Percentiles rank a stretch among this genome's conserved stretches.
These are phyloP conservation scores for Nothophoma quercina DNA, from an alignment of 2,329 filamentous ascomycete genomes.

Conservation along the genomic window DNA sequence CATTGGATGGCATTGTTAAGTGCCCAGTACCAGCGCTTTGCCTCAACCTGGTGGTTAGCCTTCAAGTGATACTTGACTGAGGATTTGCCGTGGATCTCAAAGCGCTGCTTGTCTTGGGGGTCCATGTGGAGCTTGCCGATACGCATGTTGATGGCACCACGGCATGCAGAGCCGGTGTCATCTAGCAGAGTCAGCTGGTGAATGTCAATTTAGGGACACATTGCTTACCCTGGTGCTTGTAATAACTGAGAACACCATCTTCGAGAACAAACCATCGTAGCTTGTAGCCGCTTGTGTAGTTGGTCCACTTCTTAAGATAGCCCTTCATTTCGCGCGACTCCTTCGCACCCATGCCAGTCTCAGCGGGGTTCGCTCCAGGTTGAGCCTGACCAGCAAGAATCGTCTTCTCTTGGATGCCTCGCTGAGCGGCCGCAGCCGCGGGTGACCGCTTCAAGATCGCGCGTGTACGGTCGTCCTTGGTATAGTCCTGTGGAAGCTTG, in stretches of 20 bases:
- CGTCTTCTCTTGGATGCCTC: slow-evolving; percentile 95
- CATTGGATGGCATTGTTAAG: slow-evolving; percentile 98
- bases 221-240: slow-evolving; percentile 82
- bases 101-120: slow-evolving; percentile 94
- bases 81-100: slow-evolving; percentile 97
- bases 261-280: slow-evolving; percentile 97
- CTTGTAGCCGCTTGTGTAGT: slow-evolving; percentile 97
- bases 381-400: slow-evolving; percentile 79
- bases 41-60: slow-evolving; percentile 97
- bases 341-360: slow-evolving; percentile 71
- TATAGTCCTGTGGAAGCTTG: slow-evolving; percentile 94
- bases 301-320: slow-evolving; percentile 99
- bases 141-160: slow-evolving; percentile 98
- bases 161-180: slow-evolving; percentile 93
- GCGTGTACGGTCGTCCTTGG: slow-evolving; percentile 88
- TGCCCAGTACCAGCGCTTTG: slow-evolving; percentile 99
- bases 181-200: slow-evolving; percentile 58
- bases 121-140: slow-evolving; percentile 97
- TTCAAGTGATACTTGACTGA: slow-evolving; percentile 98
- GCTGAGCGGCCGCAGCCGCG: slow-evolving; percentile 90
- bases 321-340: slow-evolving; percentile 98
- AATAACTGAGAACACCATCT: slow-evolving; percentile 96
- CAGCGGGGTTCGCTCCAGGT: slow-evolving; percentile 66
- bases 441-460: slow-evolving; percentile 93
- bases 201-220: not conserved